Base-by-base conservation (phyloP, 805 yeast species). In the Tetrapisispora nanseiensis region DNA sequence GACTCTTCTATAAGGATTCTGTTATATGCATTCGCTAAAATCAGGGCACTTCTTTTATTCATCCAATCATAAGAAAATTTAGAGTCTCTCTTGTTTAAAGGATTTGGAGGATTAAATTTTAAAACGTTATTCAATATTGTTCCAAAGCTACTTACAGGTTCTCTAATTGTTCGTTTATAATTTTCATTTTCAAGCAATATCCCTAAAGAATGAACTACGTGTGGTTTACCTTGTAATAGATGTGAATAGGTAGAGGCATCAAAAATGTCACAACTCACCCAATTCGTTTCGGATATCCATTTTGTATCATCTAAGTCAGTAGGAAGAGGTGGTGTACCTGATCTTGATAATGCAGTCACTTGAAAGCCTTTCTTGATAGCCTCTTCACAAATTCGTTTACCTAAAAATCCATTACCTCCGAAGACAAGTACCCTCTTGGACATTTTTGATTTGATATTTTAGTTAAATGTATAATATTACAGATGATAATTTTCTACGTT, bases 341-440 rank as follows among this genome's bases (percentile, higher is more conserved):
- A 74, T 28, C 82, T 68, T 10, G 85, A 75, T n/a, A 85, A 62
- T 0, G 94, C 75, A 0, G 79, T 69, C 4, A 87, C 95, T 10
- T 71, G 59, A 58, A 70, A 76, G 0, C 94, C 94, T 16, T 74
- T 59, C 19, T 60, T 63, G 1, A 83, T 61, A 0, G 82, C 94
- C 2, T 71, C 70, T 55, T 80, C 80, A 55, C 94, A 84, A 8
- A 89, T 78, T 27, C 79, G 66, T 43, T 67, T 70, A 11, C 95
- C 87, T 45, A 89, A 60, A 56, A 85, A 85, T 8, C 97, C 97
- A 50, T 76, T 78, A 1, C 97, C 96, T 15, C 97, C 97, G 54
- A 87, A 76, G 0, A 87, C 85, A 3, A 85, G 76, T 3, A 75
- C 48, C 36, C 63, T 68, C 4, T 12, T 22, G 1, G 39, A 26